Percentiles rank a stretch among this genome's conserved stretches.
Evolutionary conservation across 257 asterid species (phyloP).

Genomic region (Striga asiatica): DNA sequence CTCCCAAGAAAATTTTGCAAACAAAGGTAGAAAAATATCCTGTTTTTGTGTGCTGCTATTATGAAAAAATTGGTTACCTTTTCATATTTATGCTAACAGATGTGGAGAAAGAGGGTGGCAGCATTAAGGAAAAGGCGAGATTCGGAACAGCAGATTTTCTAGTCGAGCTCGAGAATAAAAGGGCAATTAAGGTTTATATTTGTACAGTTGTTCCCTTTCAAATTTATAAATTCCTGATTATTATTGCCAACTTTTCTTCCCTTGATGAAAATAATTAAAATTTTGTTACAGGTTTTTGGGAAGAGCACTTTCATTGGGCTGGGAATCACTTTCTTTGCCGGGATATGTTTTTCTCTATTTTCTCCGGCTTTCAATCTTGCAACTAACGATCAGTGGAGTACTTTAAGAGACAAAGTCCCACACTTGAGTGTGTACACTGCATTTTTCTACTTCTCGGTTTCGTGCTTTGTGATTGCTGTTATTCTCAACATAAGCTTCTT

Average conservation of each 20-base stretch:
- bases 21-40: constrained; percentile 15
- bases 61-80: not conserved
- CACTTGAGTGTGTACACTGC: constrained; percentile 81
- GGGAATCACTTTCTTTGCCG: constrained; percentile 78
- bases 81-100: constrained; percentile 17
- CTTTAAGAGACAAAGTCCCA: constrained; percentile 49
- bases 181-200: constrained; percentile 97
- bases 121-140: constrained; percentile 38
- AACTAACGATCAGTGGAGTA: constrained; percentile 85
- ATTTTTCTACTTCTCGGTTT: constrained; percentile 81
- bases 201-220: too few relatives aligned
- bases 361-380: constrained; percentile 91
- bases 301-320: constrained; percentile 69
- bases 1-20: constrained; percentile 17
- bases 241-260: too few relatives aligned
- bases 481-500: constrained; percentile 61
- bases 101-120: constrained; percentile 41
- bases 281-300: constrained; percentile 58
- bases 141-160: constrained; percentile 80
- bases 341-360: constrained; percentile 74
- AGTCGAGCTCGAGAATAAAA: constrained; percentile 60
- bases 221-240: too few relatives aligned
- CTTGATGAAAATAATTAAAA: too few relatives aligned
- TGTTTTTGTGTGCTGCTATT: not conserved
- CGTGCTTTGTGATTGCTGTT: constrained; percentile 60